phyloP scores from a whole-genome alignment of 2,329 filamentous ascomycete species.

The Massarina eburnea region DNA sequence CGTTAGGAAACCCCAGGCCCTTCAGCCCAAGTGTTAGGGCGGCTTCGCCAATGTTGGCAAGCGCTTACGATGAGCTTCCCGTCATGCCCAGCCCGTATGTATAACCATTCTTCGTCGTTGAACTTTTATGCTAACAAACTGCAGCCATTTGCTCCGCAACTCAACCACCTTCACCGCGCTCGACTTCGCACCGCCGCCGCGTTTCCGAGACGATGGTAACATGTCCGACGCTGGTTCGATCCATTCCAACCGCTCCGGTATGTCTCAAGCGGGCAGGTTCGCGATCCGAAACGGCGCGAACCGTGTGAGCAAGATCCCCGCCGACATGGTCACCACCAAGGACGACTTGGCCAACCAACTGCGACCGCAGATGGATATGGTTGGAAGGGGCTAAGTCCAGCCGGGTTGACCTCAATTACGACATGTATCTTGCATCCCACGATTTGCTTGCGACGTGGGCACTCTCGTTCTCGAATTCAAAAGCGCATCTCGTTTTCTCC shows the following conservation, averaged over 20 bases:
- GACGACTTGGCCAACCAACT: slow-evolving; percentile 65
- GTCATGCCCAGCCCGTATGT: slow-evolving; percentile 90
- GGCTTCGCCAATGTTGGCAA: slow-evolving; percentile 77
- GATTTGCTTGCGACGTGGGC: slow-evolving; percentile 42
- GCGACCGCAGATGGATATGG: slow-evolving; percentile 59
- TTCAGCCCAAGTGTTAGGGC: slow-evolving; percentile 74
- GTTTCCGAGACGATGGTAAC: slow-evolving; percentile 58
- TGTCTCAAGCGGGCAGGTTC: slow-evolving; percentile 69
- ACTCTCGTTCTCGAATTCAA: slow-evolving; percentile 17
- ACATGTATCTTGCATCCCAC: slow-evolving; percentile 21
- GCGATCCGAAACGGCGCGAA: slow-evolving; percentile 80
- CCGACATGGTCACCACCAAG: slow-evolving; percentile 76
- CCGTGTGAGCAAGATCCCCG: slow-evolving; percentile 80
- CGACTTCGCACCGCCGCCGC: slow-evolving; percentile 78
- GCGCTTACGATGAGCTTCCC: slow-evolving; percentile 83
- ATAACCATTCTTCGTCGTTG: slow-evolving; percentile 1
- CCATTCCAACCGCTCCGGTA: slow-evolving; percentile 73
- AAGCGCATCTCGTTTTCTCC: slow-evolving; percentile 24
- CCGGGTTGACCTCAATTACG: slow-evolving; percentile 20
- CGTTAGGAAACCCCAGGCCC: slow-evolving; percentile 60
- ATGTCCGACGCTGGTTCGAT: slow-evolving; percentile 52
- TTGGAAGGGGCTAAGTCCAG: slow-evolving; percentile 25
- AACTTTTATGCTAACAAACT: slow-evolving; percentile 26
- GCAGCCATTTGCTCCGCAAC: slow-evolving; percentile 71
- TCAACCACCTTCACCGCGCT: slow-evolving; percentile 76